Base-by-base conservation (phyloP, 805 yeast genomes). In the Pichia rugopelliculosa region DNA sequence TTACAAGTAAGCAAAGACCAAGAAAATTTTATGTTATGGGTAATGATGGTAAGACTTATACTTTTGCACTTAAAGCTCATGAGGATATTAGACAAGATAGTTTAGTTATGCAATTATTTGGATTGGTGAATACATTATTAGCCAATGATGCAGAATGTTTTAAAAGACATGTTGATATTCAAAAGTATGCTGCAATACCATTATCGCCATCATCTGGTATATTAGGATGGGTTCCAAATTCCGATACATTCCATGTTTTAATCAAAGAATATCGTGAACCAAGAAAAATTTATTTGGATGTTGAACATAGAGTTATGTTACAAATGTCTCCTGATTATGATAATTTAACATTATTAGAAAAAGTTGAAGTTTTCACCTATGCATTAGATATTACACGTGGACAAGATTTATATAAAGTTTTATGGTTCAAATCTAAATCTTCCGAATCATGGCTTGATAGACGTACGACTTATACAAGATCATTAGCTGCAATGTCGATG, bases 271-370 rank as follows among this genome's bases (percentile, higher is more conserved):
- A 90, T 62, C 79, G 99, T 57, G 97, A 89, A 55, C 84, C 91
- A 8, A 77, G 96, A 49, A 90, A 88, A 70, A 87, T 90, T 41
- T 74, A 91, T 51, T 69, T 91, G 53, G 91, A 91, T 62, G 87
- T 91, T 57, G 99, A 91, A 64, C 97, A 91, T 62, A 76, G 97
- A 53, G 87, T 91, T 47, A 90, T 91, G 96, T 68, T 88, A 36
- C 98, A 91, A 64, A 91, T 91, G 98, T 96, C 98, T 0, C 97
- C 97, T 1, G 90, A 90, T 62, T 93, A 87, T 66, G 99, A 93
- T 55, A 84, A 80, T 52, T 71, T 93, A 62, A 89, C 97, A 0
- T 71, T 90, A 24, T 68, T 93, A 51, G 95, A 95, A 59, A 91
- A 93, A 65, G 91, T 95, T 39, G 99, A 93, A 65, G 97, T 93